Conservation (phyloP, 2,329 filamentous ascomycete genomes). For the Tolypocladium paradoxum region DNA sequence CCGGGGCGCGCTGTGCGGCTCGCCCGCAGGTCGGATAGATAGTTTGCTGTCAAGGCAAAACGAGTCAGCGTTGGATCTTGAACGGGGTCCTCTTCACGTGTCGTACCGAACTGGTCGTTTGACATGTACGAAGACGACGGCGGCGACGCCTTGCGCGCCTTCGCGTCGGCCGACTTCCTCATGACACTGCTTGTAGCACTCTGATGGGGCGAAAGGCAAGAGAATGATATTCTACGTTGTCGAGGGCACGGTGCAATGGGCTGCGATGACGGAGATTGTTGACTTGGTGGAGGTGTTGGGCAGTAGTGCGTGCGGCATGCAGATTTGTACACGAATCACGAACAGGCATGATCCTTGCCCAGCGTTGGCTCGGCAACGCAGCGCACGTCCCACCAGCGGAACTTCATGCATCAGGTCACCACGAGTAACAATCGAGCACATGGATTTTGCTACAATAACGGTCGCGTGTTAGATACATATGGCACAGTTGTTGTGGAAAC, state of each 20-base stretch:
- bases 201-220: background rate
- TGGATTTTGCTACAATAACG: background rate
- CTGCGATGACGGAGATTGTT: background rate
- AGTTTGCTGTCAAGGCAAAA: slow-evolving; percentile 41
- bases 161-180: slow-evolving; percentile 21
- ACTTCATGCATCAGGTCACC: background rate
- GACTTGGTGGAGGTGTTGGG: slow-evolving; percentile 4
- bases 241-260: background rate
- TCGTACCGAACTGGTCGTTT: slow-evolving; percentile 54
- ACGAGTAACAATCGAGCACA: background rate
- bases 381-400: background rate
- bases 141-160: slow-evolving; percentile 44
- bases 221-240: background rate
- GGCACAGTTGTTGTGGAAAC: background rate
- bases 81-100: background rate
- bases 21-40: slow-evolving; percentile 59
- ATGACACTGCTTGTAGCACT: slow-evolving; percentile 8
- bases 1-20: slow-evolving; percentile 58
- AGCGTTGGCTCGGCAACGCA: slow-evolving; percentile 14
- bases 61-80: background rate
- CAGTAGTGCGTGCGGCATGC: slow-evolving; percentile 1
- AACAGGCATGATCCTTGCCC: background rate
- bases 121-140: slow-evolving; percentile 55
- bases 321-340: slow-evolving; percentile 7
- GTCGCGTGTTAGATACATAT: background rate